A percentile compares a stretch with the other conserved stretches of the same genome.
These are phyloP conservation scores for Arthrobotrys pseudoclavata DNA, from an alignment of 2,329 filamentous ascomycete genomes.

Conservation along the genomic window DNA sequence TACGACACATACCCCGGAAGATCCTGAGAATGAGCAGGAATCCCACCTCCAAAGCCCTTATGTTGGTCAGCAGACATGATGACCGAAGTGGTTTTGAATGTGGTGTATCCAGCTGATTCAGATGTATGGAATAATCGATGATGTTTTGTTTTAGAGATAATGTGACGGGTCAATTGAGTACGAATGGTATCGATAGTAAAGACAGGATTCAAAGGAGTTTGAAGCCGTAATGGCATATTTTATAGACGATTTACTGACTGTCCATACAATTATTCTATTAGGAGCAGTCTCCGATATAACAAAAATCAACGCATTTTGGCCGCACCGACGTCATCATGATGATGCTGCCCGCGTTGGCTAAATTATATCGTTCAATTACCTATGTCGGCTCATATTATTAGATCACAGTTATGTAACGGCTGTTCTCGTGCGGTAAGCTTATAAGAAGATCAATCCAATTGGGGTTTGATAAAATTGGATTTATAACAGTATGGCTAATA, in stretches of 20 bases:
- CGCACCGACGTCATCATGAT: constrained; percentile 24
- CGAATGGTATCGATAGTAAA: not conserved
- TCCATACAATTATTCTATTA: not conserved
- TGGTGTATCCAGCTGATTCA: not conserved
- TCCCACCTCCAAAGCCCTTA: constrained; percentile 38
- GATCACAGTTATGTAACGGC: not conserved
- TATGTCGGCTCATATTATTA: no score
- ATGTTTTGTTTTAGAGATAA: not conserved
- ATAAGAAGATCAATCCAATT: not conserved
- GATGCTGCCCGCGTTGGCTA: constrained; percentile 8
- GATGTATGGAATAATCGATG: not conserved
- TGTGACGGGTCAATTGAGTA: not conserved
- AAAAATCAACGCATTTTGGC: constrained; percentile 1
- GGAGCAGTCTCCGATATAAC: not conserved
- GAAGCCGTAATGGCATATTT: not conserved
- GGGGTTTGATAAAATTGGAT: not conserved
- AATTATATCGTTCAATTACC: no score
- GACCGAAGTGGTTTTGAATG: not conserved
- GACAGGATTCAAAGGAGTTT: not conserved
- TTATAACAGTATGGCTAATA: not conserved
- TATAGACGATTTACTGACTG: no score
- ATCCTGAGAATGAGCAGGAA: constrained; percentile 30
- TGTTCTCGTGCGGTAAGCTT: not conserved
- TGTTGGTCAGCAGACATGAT: constrained; percentile 35
- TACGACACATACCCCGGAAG: constrained; percentile 26